Evolutionary conservation across 768 basidiomycete species (phyloP), one percentile per base, ranked within the genome.

Genomic region (Podaxis rugospora): DNA sequence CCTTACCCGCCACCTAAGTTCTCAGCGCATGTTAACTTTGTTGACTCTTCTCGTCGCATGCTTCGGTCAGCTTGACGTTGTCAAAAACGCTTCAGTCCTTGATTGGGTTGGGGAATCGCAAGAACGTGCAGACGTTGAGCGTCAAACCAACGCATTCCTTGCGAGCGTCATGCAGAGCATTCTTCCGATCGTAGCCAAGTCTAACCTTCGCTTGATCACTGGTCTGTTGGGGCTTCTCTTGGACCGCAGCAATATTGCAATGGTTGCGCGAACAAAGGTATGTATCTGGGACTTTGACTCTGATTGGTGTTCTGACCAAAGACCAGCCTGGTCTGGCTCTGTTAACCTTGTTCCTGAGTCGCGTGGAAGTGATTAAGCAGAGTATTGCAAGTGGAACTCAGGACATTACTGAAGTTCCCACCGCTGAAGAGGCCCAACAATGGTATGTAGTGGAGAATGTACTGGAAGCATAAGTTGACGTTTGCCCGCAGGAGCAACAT

Each of bases 61-160:
- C 68, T 98, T 98, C 77, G 85, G 83, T 62, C 95, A 98, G 71
- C 81, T 98, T 59, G 96, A 98, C 70, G 93, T 98, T 16, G 88
- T 98, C 53, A 80, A 81, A 65, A 78, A 92, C 54, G 90, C 94
- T 3, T 83, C 84, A 40, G 63, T 89, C 16, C 83, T 91, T 37
- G 96, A 91, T 70, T 75, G 81, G 1, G 68, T 83, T 0, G 80
- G 89, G 62, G 86, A 90, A 64, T 82, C 82, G 3, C 66, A 75
- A 2, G 86, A 86, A 65, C 81, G 83, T 50, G 75, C 77, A 46
- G 91, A 93, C 37, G 83, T 89, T 13, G 95, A 97, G 65, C 79
- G 81, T n/a, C 92, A 96, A 72, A 95, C 94, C 0, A 92, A 96
- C 65, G 88, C 87, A 0, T 98, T 98, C 75, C 77, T 96, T 51